phyloP scores from a whole-genome alignment of 768 basidiomycete species.

The Serendipita sp. region DNA sequence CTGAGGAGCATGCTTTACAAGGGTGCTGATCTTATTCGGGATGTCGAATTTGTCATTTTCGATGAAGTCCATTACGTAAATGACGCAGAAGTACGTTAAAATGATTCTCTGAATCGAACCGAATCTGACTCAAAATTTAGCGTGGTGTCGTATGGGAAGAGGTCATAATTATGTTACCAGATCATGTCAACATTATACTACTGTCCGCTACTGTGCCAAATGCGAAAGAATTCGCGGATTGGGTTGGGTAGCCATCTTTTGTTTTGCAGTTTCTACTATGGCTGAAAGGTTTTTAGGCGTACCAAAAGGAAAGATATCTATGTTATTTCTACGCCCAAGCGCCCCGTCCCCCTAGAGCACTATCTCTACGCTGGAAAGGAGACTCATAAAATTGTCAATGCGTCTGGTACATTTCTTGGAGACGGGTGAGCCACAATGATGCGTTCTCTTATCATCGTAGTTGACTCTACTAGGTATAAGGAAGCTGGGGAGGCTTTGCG shows the following conservation, averaged over 20 bases:
- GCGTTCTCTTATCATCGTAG: slow-evolving; percentile 6
- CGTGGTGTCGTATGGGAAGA: slow-evolving; percentile 99
- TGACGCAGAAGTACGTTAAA: slow-evolving; percentile 72
- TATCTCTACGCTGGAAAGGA: slow-evolving; percentile 91
- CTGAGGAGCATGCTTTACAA: slow-evolving; percentile 97
- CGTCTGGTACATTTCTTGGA: slow-evolving; percentile 45
- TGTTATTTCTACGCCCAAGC: slow-evolving; percentile 90
- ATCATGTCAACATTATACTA: slow-evolving; percentile 95
- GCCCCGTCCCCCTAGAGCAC: slow-evolving; percentile 95
- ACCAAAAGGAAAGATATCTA: slow-evolving; percentile 99
- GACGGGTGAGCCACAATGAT: background rate
- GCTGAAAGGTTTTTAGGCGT: slow-evolving; percentile 36
- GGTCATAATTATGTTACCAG: slow-evolving; percentile 98
- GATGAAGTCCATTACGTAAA: slow-evolving; percentile 99
- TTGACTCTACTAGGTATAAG: slow-evolving; percentile 46
- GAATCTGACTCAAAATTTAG: slow-evolving; percentile 28
- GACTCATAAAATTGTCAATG: slow-evolving; percentile 82
- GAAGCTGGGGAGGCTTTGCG: slow-evolving; percentile 76
- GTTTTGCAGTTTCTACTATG: background rate
- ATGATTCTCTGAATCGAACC: slow-evolving; percentile 12
- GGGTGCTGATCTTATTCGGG: slow-evolving; percentile 93
- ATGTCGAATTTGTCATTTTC: slow-evolving; percentile 98
- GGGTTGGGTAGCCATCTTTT: slow-evolving; percentile 70
- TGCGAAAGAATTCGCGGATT: slow-evolving; percentile 94
- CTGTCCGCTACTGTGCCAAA: slow-evolving; percentile 97